Base-by-base conservation (phyloP, 2,329 filamentous ascomycete species). In the Botrytis cinerea region DNA sequence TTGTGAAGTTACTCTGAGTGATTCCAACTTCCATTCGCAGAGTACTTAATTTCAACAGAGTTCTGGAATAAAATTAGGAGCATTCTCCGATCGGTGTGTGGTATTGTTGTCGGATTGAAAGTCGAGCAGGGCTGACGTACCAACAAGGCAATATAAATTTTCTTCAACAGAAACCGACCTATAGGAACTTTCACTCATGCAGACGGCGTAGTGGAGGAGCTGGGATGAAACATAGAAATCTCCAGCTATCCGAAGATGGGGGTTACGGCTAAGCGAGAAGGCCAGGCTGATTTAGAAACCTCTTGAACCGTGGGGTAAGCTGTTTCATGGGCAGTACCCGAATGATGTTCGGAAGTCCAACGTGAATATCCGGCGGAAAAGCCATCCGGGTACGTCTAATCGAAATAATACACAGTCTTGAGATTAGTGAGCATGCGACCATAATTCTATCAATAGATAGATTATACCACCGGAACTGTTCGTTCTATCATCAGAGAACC, bases 221-320 rank as follows among this genome's bases (percentile, higher is more conserved):
- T 68, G 66, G 38, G 48, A 69, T 69, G 48, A 68, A 54, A 54
- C 46, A 54, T 25, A 16, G 43, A 67, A 43, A 16, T 32, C 46
- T 54, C 46, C 46, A 67, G 46, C 64, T 67, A 40, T 40, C 35
- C n/a, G 48, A 69, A 68, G n/a, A 59, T 69, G 48, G 66, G n/a
- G 18, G n/a, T 16, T 40, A 54, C 25, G 25, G 35, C 25, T 35
- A 40, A 54, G 35, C 64, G 46, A 68, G 46, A 40, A 68, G 25
- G 35, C 28, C 16, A 22, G 35, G 66, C 38, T 57, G 38, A 32
- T 57, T 43, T 48, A 32, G 38, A 48, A 18, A n/a, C 18, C 16
- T 7, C 38, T 69, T 57, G 10, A 43, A 43, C 38, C 10, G n/a
- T 57, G 48, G 35, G 35, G 35, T 57, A 10, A 57, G 38, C 10